Base-by-base conservation (phyloP, 192 early-diverging fungal species). In the Coemansia sp. region DNA sequence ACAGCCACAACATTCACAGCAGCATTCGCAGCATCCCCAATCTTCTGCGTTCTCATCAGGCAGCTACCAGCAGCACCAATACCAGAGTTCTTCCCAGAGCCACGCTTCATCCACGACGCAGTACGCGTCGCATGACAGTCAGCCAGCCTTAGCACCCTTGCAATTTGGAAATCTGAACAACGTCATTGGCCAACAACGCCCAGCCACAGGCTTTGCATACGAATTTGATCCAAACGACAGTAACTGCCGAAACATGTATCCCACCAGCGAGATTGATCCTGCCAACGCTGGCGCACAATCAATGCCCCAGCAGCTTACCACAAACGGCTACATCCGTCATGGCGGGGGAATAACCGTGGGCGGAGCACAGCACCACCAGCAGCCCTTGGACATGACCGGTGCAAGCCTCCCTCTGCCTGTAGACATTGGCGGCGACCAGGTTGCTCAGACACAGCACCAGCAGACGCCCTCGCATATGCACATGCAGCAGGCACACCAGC, bases 71-170 rank as follows among this genome's bases (percentile, higher is more conserved):
- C 50, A 57, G 58, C 77, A 56, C 21, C 63, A 52, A 64, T 82
- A 82, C 43, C 79, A 82, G 65, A 56, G 64, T 6, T 54, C 69
- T 18, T 60, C 72, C 13, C 78, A 81, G 45, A 61, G 54, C 44
- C 70, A 76, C 52, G 50, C 64, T 19, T n/a, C 65, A 47, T 42
- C 76, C 6, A 62, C 80, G 48, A 65, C 80, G 32, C 80, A 83
- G 80, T 83, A 83, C 71, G 71, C 60, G 70, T 50, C 75, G 67
- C 80, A 83, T 59, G 80, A 83, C 49, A 75, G 74, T 65, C 65
- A 66, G 58, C 49, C 71, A 18, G 71, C 66, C 10, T 69, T 82
- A 15, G 80, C 80, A 19, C 80, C 80, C 6, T 68, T 82, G 37
- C 80, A 82, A 43, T 72, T 82, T 32, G 52, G 71, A 39, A 65